phyloP scores from a whole-genome alignment of 345 rosid species.

The Litchi chinensis region DNA sequence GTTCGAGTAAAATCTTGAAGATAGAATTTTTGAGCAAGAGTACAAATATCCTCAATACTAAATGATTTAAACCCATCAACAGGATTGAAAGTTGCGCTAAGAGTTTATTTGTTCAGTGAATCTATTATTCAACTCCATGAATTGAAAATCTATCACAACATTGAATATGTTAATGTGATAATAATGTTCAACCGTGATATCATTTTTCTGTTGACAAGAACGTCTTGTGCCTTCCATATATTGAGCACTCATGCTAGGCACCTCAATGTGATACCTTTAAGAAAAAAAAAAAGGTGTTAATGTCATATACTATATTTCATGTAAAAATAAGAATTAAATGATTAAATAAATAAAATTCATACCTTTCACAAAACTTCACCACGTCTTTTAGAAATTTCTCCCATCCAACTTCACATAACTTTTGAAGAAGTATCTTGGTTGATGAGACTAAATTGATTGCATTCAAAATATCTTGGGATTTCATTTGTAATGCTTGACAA shows the following conservation, averaged over 20 bases:
- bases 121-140: background rate
- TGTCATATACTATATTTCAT: no score
- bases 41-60: no score
- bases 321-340: background rate
- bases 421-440: no score
- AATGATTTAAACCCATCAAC: background rate
- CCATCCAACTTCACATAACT: background rate
- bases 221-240: no score
- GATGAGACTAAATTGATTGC: background rate
- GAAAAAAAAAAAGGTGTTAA: no score
- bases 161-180: no score
- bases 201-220: no score
- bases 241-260: background rate
- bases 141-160: no score
- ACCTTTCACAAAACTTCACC: background rate
- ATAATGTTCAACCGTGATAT: no score
- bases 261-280: background rate
- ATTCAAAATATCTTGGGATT: background rate
- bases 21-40: no score
- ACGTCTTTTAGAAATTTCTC: background rate
- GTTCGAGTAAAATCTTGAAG: no score
- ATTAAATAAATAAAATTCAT: background rate
- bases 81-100: background rate
- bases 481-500: background rate
- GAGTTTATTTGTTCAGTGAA: background rate